A percentile compares a stretch with the other conserved stretches of the same genome.
These are phyloP conservation scores for Irpex sp. DNA, from an alignment of 1,284 basidiomycete genomes.

Conservation along the genomic window DNA sequence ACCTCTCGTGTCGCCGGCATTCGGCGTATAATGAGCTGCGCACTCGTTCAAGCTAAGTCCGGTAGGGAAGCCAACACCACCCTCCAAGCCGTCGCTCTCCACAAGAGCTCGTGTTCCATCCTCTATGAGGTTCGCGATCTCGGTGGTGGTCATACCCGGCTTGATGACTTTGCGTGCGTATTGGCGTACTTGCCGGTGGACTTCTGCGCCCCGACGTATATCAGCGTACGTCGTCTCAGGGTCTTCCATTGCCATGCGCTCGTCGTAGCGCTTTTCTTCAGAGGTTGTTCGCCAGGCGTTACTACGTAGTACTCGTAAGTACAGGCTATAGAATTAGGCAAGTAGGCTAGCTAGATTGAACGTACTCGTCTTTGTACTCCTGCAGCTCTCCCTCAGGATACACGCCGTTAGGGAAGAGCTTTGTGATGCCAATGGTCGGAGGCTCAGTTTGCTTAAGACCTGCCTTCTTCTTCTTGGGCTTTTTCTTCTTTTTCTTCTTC, in stretches of 20 bases:
- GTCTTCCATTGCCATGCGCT: constrained; percentile 74
- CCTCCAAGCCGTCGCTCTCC: constrained; percentile 84
- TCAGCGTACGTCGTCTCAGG: constrained; percentile 80
- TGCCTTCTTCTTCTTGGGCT: constrained; percentile 77
- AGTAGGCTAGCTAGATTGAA: too few relatives aligned
- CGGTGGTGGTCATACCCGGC: constrained; percentile 93
- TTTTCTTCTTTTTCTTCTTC: constrained; percentile 92
- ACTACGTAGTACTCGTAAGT: constrained; percentile 34
- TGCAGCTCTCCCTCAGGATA: constrained; percentile 93
- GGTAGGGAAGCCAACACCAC: constrained; percentile 95
- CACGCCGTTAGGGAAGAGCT: constrained; percentile 81
- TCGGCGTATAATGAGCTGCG: constrained; percentile 97
- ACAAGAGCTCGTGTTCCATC: constrained; percentile 86
- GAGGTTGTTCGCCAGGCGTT: constrained; percentile 86
- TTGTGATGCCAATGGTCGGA: constrained; percentile 86
- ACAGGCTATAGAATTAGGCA: not conserved
- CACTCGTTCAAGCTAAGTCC: constrained; percentile 92
- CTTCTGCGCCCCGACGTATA: constrained; percentile 90
- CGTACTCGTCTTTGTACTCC: constrained; percentile 86
- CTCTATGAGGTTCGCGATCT: constrained; percentile 94
- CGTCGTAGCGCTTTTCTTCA: constrained; percentile 85
- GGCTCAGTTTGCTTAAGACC: constrained; percentile 77
- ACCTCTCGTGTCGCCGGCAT: constrained; percentile 89
- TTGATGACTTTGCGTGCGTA: constrained; percentile 82
- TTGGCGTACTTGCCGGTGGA: constrained; percentile 89